Evolutionary conservation across 441 rosid species (phyloP).

Genomic region (Jatropha multifida): DNA sequence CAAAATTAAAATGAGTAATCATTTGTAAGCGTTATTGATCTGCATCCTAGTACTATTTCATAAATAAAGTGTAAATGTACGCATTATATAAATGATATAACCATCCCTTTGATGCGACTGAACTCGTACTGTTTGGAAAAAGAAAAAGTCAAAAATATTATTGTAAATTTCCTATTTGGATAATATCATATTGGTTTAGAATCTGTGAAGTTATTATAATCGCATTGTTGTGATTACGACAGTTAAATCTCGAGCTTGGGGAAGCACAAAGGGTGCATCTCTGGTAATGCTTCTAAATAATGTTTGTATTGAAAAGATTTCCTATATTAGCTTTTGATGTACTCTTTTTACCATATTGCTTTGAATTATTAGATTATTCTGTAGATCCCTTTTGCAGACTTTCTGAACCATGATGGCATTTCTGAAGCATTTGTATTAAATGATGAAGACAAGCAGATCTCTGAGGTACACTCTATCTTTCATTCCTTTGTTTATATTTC

Average conservation of each 20-base stretch:
- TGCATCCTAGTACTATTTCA: neutral
- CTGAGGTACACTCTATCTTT: slow-evolving; percentile 57
- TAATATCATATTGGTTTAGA: neutral
- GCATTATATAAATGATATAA: neutral
- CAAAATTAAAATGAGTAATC: neutral
- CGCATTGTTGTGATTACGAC: slow-evolving; percentile 36
- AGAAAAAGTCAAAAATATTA: neutral
- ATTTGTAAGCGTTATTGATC: neutral
- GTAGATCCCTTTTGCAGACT: slow-evolving; percentile 95
- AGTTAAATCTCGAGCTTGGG: slow-evolving; percentile 95
- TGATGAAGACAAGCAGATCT: slow-evolving; percentile 60
- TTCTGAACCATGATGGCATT: slow-evolving; percentile 73
- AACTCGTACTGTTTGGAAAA: neutral
- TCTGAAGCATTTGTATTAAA: slow-evolving; percentile 62
- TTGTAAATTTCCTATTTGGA: neutral
- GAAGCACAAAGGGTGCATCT: slow-evolving; percentile 60
- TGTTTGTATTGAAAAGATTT: slow-evolving; percentile 10
- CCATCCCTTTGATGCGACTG: neutral
- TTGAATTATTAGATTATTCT: slow-evolving; percentile 32
- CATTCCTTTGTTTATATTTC: slow-evolving; percentile 15
- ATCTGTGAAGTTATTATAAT: slow-evolving; percentile 13
- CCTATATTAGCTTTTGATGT: slow-evolving; percentile 11
- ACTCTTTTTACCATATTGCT: slow-evolving; percentile 13
- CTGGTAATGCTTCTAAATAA: slow-evolving; percentile 49
- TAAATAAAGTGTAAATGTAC: neutral